Base-by-base conservation (phyloP, 2,329 filamentous ascomycete species). In the Botryosphaeria dothidea region DNA sequence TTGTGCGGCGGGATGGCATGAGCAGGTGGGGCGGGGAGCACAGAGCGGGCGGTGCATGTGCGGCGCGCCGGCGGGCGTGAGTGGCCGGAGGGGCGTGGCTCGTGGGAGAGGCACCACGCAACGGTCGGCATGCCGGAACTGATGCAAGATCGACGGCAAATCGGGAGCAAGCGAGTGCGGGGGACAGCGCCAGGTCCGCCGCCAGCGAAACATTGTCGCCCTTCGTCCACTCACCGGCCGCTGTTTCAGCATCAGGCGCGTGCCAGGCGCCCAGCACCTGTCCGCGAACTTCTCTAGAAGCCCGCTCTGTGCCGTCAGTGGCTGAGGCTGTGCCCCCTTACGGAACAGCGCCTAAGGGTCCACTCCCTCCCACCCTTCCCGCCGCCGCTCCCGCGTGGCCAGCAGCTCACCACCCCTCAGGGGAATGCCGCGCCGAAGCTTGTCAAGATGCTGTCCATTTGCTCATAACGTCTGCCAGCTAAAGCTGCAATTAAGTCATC, bases 291-390 rank as follows among this genome's bases (percentile, higher is more conserved):
- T 23, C 51, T 54, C 29, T 21, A 11, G 31, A 54, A 23, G 25
- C 51, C 51, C 11, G n/a, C 34, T 15, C 13, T 17, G n/a, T 58
- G 54, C 54, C 54, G 54, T 58, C 54, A 58, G 54, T 58, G 54
- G 54, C 54, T 58, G 54, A 8, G 54, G 54, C 54, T 45, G 54
- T 45, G 54, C 54, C 54, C n/a, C 36, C 54, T 58, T 58, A 31
- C 7, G 25, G 36, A 17, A 8, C 34, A 34, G 52, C 52, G 52
- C 34, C n/a, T 41, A 41, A 41, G 21, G 52, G 21, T n/a, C 52
- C 52, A 56, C 52, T 36, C 3, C 49, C 19, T 23, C 51, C 51
- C 15, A 11, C 46, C 46, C n/a, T 49, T 23, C 46, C 46, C 23
- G 23, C 19, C 23, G 17, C 36, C 13, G 36, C 34, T 41, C 21